Percentiles rank a stretch among this genome's conserved stretches.
Conservation (phyloP, 495 filamentous ascomycete genomes). For the Haplographium delicatum region DNA sequence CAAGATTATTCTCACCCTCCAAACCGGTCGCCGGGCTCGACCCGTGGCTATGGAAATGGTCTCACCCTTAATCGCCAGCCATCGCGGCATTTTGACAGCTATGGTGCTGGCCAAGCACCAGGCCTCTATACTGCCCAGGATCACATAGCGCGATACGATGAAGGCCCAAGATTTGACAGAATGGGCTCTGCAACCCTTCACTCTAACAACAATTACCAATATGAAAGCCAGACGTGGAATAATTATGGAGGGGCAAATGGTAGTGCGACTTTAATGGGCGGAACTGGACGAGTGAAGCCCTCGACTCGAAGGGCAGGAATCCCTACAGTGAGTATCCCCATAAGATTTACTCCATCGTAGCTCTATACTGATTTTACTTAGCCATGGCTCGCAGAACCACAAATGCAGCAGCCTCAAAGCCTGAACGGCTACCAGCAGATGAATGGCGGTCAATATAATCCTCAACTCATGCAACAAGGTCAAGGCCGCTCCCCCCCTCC, state of each 20-base stretch:
- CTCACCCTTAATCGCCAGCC: constrained; percentile 62
- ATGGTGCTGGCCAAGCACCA: constrained; percentile 42
- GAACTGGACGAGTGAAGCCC: constrained; percentile 36
- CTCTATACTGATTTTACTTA: constrained; percentile 20
- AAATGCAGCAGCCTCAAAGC: constrained; percentile 29
- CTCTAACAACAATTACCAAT: constrained; percentile 34
- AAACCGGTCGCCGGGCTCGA: constrained; percentile 32
- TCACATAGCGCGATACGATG: constrained; percentile 51
- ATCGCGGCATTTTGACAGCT: constrained; percentile 64
- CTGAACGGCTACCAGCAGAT: constrained; percentile 11
- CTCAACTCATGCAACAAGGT: constrained; percentile 17
- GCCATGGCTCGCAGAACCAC: constrained; percentile 43
- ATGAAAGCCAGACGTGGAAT: constrained; percentile 46
- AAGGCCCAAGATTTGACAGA: constrained; percentile 50
- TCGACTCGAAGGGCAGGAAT: constrained; percentile 40
- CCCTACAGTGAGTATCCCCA: constrained; percentile 37
- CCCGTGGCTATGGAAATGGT: constrained; percentile 42
- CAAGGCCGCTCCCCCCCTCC: constrained; percentile 24
- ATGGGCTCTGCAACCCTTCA: constrained; percentile 29
- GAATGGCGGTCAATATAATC: constrained; percentile 25
- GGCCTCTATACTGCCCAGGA: constrained; percentile 52
- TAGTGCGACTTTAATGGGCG: constrained; percentile 43
- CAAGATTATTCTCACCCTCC: constrained; percentile 31
- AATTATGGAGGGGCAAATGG: constrained; percentile 37
- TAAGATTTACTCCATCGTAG: neutral